These are phyloP conservation scores for Cladophialophora psammophila DNA, from an alignment of 2,329 filamentous ascomycete genomes.

Conservation along the genomic window DNA sequence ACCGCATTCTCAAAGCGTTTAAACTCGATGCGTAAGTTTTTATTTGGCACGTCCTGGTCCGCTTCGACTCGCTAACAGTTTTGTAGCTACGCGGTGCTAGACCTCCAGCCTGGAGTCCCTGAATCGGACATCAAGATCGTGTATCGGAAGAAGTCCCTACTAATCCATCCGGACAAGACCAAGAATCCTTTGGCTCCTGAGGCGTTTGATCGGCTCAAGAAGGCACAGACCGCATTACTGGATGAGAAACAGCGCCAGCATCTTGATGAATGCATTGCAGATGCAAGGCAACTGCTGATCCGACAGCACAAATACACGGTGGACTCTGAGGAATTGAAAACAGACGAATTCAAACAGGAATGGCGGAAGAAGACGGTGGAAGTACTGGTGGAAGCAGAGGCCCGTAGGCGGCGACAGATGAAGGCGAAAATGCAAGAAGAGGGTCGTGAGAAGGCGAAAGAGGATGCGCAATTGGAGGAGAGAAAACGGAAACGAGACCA, in stretches of 20 bases:
- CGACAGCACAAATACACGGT: slow-evolving; percentile 95
- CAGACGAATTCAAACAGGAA: slow-evolving; percentile 78
- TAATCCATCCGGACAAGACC: slow-evolving; percentile 99
- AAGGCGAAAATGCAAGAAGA: slow-evolving; percentile 98
- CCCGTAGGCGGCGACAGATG: slow-evolving; percentile 80
- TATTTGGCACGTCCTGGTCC: background rate
- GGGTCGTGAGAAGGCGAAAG: slow-evolving; percentile 83
- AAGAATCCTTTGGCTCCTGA: slow-evolving; percentile 89
- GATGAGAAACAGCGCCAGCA: slow-evolving; percentile 89
- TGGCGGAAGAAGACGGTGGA: slow-evolving; percentile 91
- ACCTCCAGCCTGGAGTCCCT: slow-evolving; percentile 91
- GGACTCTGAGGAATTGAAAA: slow-evolving; percentile 79
- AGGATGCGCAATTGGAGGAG: slow-evolving; percentile 82
- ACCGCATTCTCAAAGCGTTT: slow-evolving; percentile 91
- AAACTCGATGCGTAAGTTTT: slow-evolving; percentile 72
- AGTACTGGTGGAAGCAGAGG: slow-evolving; percentile 92
- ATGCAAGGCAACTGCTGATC: slow-evolving; percentile 93
- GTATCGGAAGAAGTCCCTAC: slow-evolving; percentile 97
- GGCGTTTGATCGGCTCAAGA: slow-evolving; percentile 95
- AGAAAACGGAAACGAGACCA: slow-evolving; percentile 88
- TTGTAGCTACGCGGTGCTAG: slow-evolving; percentile 84
- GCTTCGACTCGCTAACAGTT: slow-evolving; percentile 24
- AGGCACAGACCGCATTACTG: slow-evolving; percentile 88
- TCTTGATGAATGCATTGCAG: slow-evolving; percentile 93
- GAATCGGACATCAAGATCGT: slow-evolving; percentile 94